Evolutionary conservation across 805 yeast species (phyloP).

Genomic region (Candida endomychidarum): DNA sequence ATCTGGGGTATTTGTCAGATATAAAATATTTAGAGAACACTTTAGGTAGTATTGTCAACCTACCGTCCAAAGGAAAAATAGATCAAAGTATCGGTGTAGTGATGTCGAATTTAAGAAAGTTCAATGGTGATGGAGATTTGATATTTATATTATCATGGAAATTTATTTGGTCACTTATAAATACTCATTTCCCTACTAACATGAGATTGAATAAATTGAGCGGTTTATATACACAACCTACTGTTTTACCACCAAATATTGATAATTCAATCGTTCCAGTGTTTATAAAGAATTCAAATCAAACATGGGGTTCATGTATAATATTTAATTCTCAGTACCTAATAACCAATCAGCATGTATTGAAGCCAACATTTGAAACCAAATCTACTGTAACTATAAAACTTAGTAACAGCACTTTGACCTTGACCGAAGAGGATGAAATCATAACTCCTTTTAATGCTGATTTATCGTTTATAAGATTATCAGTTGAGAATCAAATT

Average conservation of each 20-base stretch:
- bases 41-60: conserved; percentile 38
- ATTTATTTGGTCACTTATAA: conserved; percentile 13
- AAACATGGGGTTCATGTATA: conserved; percentile 47
- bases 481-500: conserved; percentile 17
- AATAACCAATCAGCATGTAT: conserved; percentile 45
- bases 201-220: conserved; percentile 7
- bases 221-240: neutral
- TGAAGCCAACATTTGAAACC: conserved; percentile 16
- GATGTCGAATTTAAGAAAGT: conserved; percentile 36
- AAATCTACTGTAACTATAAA: conserved; percentile 8
- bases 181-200: conserved; percentile 6
- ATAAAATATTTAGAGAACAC: conserved; percentile 45
- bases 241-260: neutral
- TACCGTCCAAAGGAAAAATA: neutral
- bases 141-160: conserved; percentile 32
- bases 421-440: conserved; percentile 17
- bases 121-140: conserved; percentile 48
- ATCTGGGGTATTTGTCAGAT: conserved; percentile 34
- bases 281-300: conserved; percentile 9
- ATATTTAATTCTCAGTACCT: conserved; percentile 29
- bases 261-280: conserved; percentile 21
- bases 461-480: conserved; percentile 39
- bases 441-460: conserved; percentile 30
- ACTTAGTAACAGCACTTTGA: conserved; percentile 6
- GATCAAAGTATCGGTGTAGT: conserved; percentile 35